Evolutionary conservation across 2,329 filamentous ascomycete genomes (phyloP), one percentile per base, ranked within the genome.

Genomic region (Didymella keratinophila): DNA sequence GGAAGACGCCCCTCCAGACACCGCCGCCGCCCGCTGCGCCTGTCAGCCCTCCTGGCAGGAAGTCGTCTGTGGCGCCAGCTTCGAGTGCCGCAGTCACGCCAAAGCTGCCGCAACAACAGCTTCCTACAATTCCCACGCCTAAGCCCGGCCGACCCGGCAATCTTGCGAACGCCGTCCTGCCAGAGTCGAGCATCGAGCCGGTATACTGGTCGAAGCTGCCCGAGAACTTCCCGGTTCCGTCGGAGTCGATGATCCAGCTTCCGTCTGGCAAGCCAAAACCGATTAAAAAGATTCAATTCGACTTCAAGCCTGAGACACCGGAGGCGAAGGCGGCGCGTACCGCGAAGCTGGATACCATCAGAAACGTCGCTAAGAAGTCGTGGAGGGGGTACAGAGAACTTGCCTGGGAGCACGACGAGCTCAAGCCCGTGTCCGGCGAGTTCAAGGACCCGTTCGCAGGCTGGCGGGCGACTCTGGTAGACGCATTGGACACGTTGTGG

Each of bases 401-500:
- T 68, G 94, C 93, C 11, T 95, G 91, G 87, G 86, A 88, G 61
- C 91, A 96, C 67, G 95, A 98, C 71, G 95, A 98, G 79, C 78
- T 98, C 16, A 84, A 80, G 43, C 95, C 95, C 2, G 81, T 94
- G 10, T 85, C 86, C 28, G 88, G 88, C 50, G 80, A 79, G 14
- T 86, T 82, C 63, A 86, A 86, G 18, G 90, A 97, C 71, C 91
- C 92, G 0, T 98, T 98, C 76, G 94, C 92, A 72, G 92, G 90
- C 48, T 97, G 93, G 93, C 91, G 91, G 18, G 93, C 93, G 16
- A 96, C 93, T 0, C 75, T 97, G 60, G 90, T 97, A 5, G 93
- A 97, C 79, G 56, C 85, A 2, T 79, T 90, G 51, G 89, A 91
- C 70, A 87, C 86, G n/a, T 78, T 92, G 14, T 91, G 88, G 88